Evolutionary conservation across 306 rosid species (phyloP), one percentile per base, ranked within the genome.

Genomic region (Glycine soja): DNA sequence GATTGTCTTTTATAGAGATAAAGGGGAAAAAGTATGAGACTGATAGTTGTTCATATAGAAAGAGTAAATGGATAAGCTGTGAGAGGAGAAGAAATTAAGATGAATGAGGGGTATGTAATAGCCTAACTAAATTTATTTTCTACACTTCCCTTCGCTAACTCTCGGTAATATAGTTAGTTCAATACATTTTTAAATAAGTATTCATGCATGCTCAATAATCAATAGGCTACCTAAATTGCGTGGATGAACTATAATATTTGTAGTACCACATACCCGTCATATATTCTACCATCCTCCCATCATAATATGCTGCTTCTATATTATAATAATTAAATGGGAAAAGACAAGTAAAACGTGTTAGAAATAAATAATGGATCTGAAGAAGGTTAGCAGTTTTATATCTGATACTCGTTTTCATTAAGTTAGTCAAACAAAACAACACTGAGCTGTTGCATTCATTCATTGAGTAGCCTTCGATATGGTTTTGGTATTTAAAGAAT

Each of bases 161-260:
- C 58, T 8, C 8, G 70, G 42, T 47, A 34, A 50, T 54, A 70
- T 54, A 70, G 18, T n/a, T 47, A 62, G 42, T 42, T 61, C 3
- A 3, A 8, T 16, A 47, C 9, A 61, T 48, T 71, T 24, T 14
- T 42, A 42, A 6, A 42, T 59, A 36, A 36, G 43, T 5, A 69
- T 38, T 3, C 10, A 48, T 53, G 38, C 3, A n/a, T 70, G 76
- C 76, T 65, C 11, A 65, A 12, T 19, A 47, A 70, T 12, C 43
- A 74, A 13, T 8, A 74, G 45, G 74, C 52, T 53, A 19, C 40
- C 72, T 53, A 73, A 72, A 83, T 80, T 75, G 72, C 67, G 88
- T 87, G 89, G 82, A 89, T 86, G 77, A 89, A 88, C 84, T 81
- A 82, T 81, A 90, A 63, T 62, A 81, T 76, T 83, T 76, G 24